Base-by-base conservation (phyloP, 2,329 filamentous ascomycete genomes). In the Fusarium albosuccineum region DNA sequence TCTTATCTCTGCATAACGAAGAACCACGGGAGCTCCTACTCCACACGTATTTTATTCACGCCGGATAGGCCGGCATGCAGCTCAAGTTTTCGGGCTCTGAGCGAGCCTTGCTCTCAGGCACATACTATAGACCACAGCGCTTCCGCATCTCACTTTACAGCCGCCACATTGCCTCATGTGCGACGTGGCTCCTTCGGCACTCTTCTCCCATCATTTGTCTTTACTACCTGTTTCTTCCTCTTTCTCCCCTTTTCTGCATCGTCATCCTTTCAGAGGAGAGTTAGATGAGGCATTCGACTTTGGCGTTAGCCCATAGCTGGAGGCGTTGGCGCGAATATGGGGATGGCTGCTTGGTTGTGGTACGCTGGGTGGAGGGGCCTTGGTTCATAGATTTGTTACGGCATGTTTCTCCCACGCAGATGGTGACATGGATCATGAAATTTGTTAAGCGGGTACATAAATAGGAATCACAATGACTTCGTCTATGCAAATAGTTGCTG, bases 371-470 rank as follows among this genome's bases (percentile, higher is more conserved):
- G 57, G 64, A 55, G 57, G n/a, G 50, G 56, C 53, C 34, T 61
- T 56, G 60, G 54, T 59, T 61, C 53, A 73, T 73, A 73, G 70
- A 73, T 61, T 64, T 70, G 68, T 67, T 59, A 70, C 56, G 66
- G 54, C 49, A 68, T 71, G 66, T 65, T 70, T 52, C 55, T 67
- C 59, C 58, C 45, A 57, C 45, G 50, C 51, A 53, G 59, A 64
- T 51, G 50, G 49, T 41, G 62, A 60, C 57, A 72, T 58, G 65
- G 56, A 54, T 66, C 53, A 71, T 66, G 63, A 70, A 49, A 53
- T 68, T 72, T 45, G 42, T 56, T 49, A 55, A 62, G 60, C 62
- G 60, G 58, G 56, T 57, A 64, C 56, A 44, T 56, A 62, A 64
- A 67, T 60, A 40, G 51, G 57, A 53, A 60, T 37, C 9, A 46